Evolutionary conservation across 495 filamentous ascomycete species (phyloP), one percentile per base, ranked within the genome.

Genomic region (Haplographium delicatum): DNA sequence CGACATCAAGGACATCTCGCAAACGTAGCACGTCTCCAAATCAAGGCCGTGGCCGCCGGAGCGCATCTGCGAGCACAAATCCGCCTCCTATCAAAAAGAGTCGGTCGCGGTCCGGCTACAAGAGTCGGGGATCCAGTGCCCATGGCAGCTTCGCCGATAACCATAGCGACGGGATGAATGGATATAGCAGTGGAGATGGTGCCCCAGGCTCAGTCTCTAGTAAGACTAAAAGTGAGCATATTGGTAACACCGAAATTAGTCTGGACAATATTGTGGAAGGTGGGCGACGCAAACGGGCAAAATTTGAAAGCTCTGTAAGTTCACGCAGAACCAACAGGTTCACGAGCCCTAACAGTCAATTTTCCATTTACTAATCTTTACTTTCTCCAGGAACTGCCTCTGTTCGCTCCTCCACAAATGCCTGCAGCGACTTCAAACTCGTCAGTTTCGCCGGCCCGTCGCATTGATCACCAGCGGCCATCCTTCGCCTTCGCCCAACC

Each of bases 201-300:
- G 86, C 81, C 25, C 79, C 83, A 34, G 84, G 77, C 41, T 89
- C 86, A 43, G 76, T 82, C 11, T 86, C 86, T 47, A 83, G 84
- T 53, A 85, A 81, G 57, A 73, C 80, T 54, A 87, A 82, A 61
- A 81, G 73, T 54, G 90, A 96, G 61, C 83, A 85, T 43, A 73
- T 94, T 50, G 87, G 84, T n/a, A 94, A 88, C 62, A 90, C 93
- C 3, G 93, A 97, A 50, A 98, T 98, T 61, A 96, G 91, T 66
- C 78, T 96, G 56, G 88, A 95, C 50, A 98, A 98, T 62, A 97
- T 98, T 68, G 85, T 98, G 47, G 91, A 97, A 68, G 93, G 94
- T 60, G 89, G 89, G 56, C 83, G 93, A 67, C 81, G 93, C 55
- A 96, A 98, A 75, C 81, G 89, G 62, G 87, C 93, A 54, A 96